A percentile compares a stretch with the other conserved stretches of the same genome.
Evolutionary conservation across 73 alveolate species (phyloP).

Genomic region (Paramecium caudatum): DNA sequence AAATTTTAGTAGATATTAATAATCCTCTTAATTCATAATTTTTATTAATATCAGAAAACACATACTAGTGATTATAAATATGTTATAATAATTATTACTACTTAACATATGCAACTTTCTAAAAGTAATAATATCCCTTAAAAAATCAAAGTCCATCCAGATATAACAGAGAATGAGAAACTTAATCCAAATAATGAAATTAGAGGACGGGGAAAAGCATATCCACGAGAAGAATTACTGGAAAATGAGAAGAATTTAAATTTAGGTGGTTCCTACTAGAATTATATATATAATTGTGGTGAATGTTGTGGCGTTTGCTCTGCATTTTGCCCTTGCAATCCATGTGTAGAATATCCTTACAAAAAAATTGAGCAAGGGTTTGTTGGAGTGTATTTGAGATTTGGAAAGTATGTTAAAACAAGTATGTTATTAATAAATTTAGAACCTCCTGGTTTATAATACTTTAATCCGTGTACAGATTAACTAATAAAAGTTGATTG

Average conservation of each 20-base stretch:
- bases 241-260: neutral
- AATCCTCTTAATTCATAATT: slow-evolving; percentile 33
- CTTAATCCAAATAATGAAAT: neutral
- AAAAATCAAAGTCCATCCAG: slow-evolving; percentile 18
- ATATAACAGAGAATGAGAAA: slow-evolving; percentile 6
- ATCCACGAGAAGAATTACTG: slow-evolving; percentile 1
- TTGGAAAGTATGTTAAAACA: slow-evolving; percentile 48
- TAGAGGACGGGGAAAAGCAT: neutral
- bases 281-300: neutral
- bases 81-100: neutral
- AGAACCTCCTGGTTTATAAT: slow-evolving; percentile 46
- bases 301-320: slow-evolving; percentile 35
- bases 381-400: slow-evolving; percentile 40
- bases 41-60: no score
- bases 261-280: slow-evolving; percentile 7
- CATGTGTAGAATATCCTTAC: slow-evolving; percentile 40
- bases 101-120: slow-evolving; percentile 24
- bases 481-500: slow-evolving; percentile 18
- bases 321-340: neutral
- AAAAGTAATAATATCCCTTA: slow-evolving; percentile 12
- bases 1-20: slow-evolving; percentile 74
- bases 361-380: neutral
- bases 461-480: slow-evolving; percentile 54
- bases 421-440: neutral
- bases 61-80: neutral